Conservation (phyloP, 2,329 filamentous ascomycete genomes). For the Aspergillus hortae region DNA sequence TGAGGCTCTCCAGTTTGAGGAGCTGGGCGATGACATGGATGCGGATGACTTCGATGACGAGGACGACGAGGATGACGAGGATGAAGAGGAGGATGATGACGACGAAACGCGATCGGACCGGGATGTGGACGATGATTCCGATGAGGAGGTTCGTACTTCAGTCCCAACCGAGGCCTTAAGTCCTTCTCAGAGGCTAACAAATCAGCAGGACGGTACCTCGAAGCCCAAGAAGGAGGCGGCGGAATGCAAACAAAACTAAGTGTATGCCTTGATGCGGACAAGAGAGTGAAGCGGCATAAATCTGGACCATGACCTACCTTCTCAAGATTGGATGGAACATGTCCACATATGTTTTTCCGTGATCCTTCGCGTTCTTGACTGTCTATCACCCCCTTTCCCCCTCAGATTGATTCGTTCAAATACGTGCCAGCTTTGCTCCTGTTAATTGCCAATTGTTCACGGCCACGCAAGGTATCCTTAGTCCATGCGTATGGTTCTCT, state of each 20-base stretch:
- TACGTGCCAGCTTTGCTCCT: constrained; percentile 7
- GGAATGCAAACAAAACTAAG: constrained; percentile 93
- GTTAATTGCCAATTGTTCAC: constrained; percentile 8
- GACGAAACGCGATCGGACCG: constrained; percentile 68
- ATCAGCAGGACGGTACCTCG: constrained; percentile 70
- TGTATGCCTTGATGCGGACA: neutral
- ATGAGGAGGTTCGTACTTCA: constrained; percentile 43
- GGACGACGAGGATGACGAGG: constrained; percentile 87
- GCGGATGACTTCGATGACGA: constrained; percentile 84
- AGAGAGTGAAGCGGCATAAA: neutral
- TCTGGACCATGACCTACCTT: neutral
- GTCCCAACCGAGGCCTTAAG: neutral
- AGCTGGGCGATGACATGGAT: constrained; percentile 80
- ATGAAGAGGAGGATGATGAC: constrained; percentile 80
- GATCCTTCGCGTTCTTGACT: neutral
- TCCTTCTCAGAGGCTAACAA: constrained; percentile 18
- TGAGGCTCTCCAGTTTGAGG: constrained; percentile 94
- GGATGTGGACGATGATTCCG: constrained; percentile 61
- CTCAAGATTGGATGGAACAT: neutral
- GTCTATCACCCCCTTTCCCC: constrained; percentile 30
- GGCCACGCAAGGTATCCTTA: constrained; percentile 8
- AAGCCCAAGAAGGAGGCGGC: constrained; percentile 93
- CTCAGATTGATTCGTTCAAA: constrained; percentile 18
- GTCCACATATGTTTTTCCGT: neutral
- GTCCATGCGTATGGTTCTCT: constrained; percentile 7